Conservation (phyloP, 192 early-diverging fungal species). For the Jimgerdemannia lactiflua region DNA sequence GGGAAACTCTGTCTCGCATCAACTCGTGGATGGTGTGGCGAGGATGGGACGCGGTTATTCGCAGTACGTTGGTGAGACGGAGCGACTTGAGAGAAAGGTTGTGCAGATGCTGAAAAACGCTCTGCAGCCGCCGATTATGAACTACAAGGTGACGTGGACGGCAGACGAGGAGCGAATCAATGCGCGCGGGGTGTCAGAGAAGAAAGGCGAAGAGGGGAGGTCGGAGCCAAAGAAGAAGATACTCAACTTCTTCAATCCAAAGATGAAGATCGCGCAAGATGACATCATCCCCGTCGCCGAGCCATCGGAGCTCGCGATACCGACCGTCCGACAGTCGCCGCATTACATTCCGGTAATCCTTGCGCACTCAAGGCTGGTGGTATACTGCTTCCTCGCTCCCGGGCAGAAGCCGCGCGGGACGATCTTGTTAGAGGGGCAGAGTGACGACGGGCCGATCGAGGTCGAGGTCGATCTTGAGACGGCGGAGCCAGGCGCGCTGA, state of each 20-base stretch:
- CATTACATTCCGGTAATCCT: slow-evolving; percentile 27
- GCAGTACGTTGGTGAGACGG: slow-evolving; percentile 38
- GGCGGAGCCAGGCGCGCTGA: slow-evolving; percentile 9
- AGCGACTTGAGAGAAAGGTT: slow-evolving; percentile 50
- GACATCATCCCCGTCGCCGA: slow-evolving; percentile 13
- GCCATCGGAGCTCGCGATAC: background rate
- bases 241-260: slow-evolving; percentile 23
- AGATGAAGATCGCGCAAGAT: slow-evolving; percentile 12
- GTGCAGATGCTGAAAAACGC: slow-evolving; percentile 50
- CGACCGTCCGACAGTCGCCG: slow-evolving; percentile 35
- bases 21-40: slow-evolving; percentile 49
- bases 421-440: slow-evolving; percentile 23
- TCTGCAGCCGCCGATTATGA: slow-evolving; percentile 31
- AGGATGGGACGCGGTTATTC: slow-evolving; percentile 44
- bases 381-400: slow-evolving; percentile 38
- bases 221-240: slow-evolving; percentile 17
- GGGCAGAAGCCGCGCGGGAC: slow-evolving; percentile 16
- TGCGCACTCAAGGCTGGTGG: slow-evolving; percentile 29
- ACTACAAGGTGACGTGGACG: slow-evolving; percentile 36
- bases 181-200: slow-evolving; percentile 1
- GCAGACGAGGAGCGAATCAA: background rate
- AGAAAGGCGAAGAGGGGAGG: background rate
- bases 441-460: slow-evolving; percentile 37
- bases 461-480: slow-evolving; percentile 25
- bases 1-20: slow-evolving; percentile 41